These are phyloP conservation scores for Plantago major DNA, from an alignment of 257 asterid species.

Conservation along the genomic window DNA sequence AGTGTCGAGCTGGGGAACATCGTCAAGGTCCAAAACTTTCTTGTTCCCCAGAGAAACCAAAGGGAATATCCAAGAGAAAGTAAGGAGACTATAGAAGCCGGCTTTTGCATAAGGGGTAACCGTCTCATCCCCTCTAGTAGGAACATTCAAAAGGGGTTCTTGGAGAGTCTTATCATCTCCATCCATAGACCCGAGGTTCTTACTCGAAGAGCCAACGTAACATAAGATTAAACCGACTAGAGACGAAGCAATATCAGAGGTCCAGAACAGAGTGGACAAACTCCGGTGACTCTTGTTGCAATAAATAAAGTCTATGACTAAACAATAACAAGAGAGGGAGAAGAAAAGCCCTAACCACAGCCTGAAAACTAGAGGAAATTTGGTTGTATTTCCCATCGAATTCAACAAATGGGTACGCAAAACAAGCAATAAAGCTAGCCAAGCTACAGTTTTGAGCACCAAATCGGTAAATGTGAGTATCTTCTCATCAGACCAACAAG, in stretches of 20 bases:
- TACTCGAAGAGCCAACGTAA: conserved; percentile 40
- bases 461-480: conserved; percentile 50
- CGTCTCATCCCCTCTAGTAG: conserved; percentile 48
- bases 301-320: no score
- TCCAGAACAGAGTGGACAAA: no score
- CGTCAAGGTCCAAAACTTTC: conserved; percentile 73
- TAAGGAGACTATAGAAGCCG: conserved; percentile 47
- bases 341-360: no score
- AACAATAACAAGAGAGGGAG: no score
- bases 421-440: conserved; percentile 49
- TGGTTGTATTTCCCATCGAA: no score
- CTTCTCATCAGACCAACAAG: conserved; percentile 74
- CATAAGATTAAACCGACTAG: conserved; percentile 49
- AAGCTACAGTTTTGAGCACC: conserved; percentile 44
- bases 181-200: conserved; percentile 15
- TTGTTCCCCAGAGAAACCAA: conserved; percentile 59
- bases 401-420: conserved; percentile 33
- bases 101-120: conserved; percentile 75
- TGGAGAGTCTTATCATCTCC: conserved; percentile 30
- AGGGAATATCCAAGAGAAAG: conserved; percentile 77
- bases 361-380: no score
- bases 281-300: no score
- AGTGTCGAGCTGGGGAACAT: conserved; percentile 70
- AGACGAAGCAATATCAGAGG: conserved; percentile 49
- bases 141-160: conserved; percentile 61